Percentiles rank a stretch among this genome's conserved stretches.
Conservation (phyloP, 1,139 yeast species). For the Scheffersomyces stambukii region DNA sequence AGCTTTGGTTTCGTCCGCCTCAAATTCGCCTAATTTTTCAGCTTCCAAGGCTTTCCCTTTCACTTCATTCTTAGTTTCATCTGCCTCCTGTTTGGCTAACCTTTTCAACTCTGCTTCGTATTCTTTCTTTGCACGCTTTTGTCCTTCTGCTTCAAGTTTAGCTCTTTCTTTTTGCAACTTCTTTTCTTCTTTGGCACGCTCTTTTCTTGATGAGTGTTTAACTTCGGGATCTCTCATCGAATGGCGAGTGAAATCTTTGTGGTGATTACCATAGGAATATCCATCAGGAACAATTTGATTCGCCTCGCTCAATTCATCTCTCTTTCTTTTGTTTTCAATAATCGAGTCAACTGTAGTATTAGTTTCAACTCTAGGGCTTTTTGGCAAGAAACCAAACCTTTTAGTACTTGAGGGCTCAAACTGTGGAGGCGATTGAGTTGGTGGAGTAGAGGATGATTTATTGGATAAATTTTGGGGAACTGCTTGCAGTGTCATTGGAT, state of each 20-base stretch:
- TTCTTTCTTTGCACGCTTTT: slow-evolving; percentile 12
- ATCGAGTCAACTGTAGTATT: slow-evolving; percentile 5
- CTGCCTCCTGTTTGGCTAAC: slow-evolving; percentile 8
- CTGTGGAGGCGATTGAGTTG: slow-evolving; percentile 2
- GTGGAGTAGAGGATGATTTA: background rate
- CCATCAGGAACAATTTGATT: slow-evolving; percentile 7
- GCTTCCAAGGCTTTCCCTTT: too few species aligned
- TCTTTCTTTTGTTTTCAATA: slow-evolving; percentile 4
- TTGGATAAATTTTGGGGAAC: background rate
- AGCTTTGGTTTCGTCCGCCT: too few species aligned
- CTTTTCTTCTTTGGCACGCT: slow-evolving; percentile 9
- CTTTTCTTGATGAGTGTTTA: slow-evolving; percentile 12
- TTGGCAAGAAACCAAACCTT: slow-evolving; percentile 9
- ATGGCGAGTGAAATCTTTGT: slow-evolving; percentile 32
- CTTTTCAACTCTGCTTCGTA: slow-evolving; percentile 7
- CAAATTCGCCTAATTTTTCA: too few species aligned
- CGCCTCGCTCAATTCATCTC: slow-evolving; percentile 4
- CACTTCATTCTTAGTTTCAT: slow-evolving; percentile 9
- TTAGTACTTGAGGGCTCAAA: slow-evolving; percentile 3
- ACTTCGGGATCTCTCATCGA: slow-evolving; percentile 29
- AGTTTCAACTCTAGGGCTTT: slow-evolving; percentile 5
- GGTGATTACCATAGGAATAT: slow-evolving; percentile 36
- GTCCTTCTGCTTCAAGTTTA: too few species aligned
- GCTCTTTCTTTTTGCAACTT: slow-evolving; percentile 8
- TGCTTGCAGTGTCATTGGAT: slow-evolving; percentile 2